Evolutionary conservation across 306 rosid genomes (phyloP).

Genomic region (Astragalus glycyphyllos): DNA sequence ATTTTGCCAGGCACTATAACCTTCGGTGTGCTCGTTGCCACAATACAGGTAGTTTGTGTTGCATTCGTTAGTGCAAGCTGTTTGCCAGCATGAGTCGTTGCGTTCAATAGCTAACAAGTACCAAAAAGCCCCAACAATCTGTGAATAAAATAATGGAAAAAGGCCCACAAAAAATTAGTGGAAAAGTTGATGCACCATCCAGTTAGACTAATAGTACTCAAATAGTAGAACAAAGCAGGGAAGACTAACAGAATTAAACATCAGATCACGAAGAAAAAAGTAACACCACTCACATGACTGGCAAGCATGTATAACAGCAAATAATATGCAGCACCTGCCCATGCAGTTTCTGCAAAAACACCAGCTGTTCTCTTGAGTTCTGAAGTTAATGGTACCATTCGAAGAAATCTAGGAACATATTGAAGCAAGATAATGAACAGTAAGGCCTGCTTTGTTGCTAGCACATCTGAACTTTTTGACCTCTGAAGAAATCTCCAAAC

Average conservation of each 20-base stretch:
- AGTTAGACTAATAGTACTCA: slow-evolving; percentile 22
- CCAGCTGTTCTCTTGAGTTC: slow-evolving; percentile 98
- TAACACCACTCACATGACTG: slow-evolving; percentile 82
- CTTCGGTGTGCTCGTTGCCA: slow-evolving; percentile 51
- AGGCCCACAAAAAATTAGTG: slow-evolving; percentile 15
- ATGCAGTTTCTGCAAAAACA: slow-evolving; percentile 97
- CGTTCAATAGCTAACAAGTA: slow-evolving; percentile 92
- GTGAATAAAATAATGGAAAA: slow-evolving; percentile 44
- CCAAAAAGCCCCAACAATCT: slow-evolving; percentile 98
- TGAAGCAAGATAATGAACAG: slow-evolving; percentile 86
- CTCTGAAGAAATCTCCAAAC: slow-evolving; percentile 92
- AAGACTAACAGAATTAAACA: slow-evolving; percentile 28
- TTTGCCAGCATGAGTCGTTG: slow-evolving; percentile 93
- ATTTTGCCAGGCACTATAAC: slow-evolving; percentile 51
- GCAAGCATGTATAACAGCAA: slow-evolving; percentile 95
- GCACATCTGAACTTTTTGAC: slow-evolving; percentile 82
- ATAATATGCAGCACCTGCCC: slow-evolving; percentile 99
- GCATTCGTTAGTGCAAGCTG: slow-evolving; percentile 53
- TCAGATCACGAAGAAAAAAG: slow-evolving; percentile 26
- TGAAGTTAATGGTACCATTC: slow-evolving; percentile 82
- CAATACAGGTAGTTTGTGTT: slow-evolving; percentile 71
- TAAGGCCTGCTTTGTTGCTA: slow-evolving; percentile 86
- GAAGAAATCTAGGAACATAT: slow-evolving; percentile 83
- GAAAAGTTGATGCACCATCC: slow-evolving; percentile 20
- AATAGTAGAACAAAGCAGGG: slow-evolving; percentile 36